Evolutionary conservation across 108 stramenopile genomes (phyloP).

Genomic region (Cyclostephanos tholiformis): DNA sequence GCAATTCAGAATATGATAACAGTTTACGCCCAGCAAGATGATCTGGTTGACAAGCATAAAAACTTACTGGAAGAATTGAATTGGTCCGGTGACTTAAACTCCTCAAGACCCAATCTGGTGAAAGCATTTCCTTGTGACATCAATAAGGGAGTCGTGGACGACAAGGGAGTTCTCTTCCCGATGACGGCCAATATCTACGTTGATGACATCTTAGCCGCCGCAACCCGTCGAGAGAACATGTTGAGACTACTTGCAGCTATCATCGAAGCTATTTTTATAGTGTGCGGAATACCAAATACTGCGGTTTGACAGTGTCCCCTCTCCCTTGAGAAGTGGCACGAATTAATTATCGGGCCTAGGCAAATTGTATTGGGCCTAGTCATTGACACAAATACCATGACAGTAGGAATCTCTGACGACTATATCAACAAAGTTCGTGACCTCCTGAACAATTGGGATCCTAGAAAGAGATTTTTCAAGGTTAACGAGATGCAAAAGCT

Average conservation of each 20-base stretch:
- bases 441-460: too few relatives aligned
- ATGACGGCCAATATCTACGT: not conserved
- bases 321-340: too few relatives aligned
- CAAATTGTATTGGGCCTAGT: too few relatives aligned
- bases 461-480: not conserved
- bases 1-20: not conserved
- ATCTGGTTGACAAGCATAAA: not conserved
- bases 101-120: not conserved
- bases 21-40: not conserved
- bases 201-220: not conserved
- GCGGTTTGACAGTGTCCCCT: too few relatives aligned
- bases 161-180: not conserved
- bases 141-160: not conserved
- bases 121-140: not conserved
- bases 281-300: too few relatives aligned
- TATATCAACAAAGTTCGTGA: too few relatives aligned
- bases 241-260: too few relatives aligned
- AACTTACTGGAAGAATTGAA: not conserved
- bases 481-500: slow-evolving; percentile 8
- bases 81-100: not conserved
- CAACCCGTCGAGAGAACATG: too few relatives aligned
- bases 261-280: too few relatives aligned
- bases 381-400: too few relatives aligned
- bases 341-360: too few relatives aligned
- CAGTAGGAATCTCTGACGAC: too few relatives aligned